Evolutionary conservation across 805 yeast species (phyloP), one percentile per base, ranked within the genome.

Genomic region (Torulaspora gathmanii): DNA sequence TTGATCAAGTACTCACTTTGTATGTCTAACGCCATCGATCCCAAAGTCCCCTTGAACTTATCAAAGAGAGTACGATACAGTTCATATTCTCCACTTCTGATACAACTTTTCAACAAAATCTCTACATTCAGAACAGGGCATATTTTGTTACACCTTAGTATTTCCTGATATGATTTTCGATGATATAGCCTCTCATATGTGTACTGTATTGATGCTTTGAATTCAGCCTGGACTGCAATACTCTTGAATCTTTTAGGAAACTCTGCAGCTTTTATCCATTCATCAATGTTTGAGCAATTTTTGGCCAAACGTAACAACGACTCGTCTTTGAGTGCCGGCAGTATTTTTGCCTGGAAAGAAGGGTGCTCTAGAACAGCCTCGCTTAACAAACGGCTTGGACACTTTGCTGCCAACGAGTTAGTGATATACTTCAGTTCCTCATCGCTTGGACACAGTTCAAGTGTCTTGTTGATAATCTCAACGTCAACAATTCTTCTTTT

Each of bases 191-290:
- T 42, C 25, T 52, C 47, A 42, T 60, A 64, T 8, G 61, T 51
- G 22, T 44, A 40, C 3, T 42, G 48, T 22, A 62, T 55, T 6
- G 61, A 52, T 12, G 46, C 35, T 34, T 57, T 59, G 48, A 44
- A 57, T 13, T 58, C 61, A 1, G 59, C 61, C 44, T 61, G 67
- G n/a, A 37, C 48, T 5, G 61, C 56, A 15, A 64, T 63, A 9
- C 58, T 50, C 41, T 49, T 53, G 44, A 59, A 64, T 17, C 54
- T 50, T 5, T 51, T 44, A 2, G 68, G 67, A 34, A 64, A 64
- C 19, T 53, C 55, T 7, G 60, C 49, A 11, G 30, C 37, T 2
- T 44, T 38, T 5, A 57, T 45, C 50, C 55, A 61, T 26, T 37
- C 47, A 22, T 33, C 42, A 20, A 47, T 44, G 27, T 41, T 37